These are phyloP conservation scores for Williopsis jadinii DNA, from an alignment of 1,139 yeast genomes.

Conservation along the genomic window DNA sequence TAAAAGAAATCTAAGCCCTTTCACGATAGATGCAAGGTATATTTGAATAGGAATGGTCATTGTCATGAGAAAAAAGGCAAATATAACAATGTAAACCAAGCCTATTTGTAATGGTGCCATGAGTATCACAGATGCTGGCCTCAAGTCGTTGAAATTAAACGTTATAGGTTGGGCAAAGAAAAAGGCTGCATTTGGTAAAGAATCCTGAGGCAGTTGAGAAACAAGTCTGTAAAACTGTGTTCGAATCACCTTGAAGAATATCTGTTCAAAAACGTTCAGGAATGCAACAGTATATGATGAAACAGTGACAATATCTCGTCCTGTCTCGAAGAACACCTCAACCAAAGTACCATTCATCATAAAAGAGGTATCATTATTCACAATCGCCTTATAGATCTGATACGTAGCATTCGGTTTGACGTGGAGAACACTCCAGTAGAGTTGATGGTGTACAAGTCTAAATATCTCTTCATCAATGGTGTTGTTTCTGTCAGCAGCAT, in stretches of 20 bases:
- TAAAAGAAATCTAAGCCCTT: slow-evolving; percentile 36
- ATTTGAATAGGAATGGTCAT: slow-evolving; percentile 49
- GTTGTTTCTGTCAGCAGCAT: slow-evolving; percentile 9
- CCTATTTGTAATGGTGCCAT: slow-evolving; percentile 68
- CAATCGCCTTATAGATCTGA: slow-evolving; percentile 30
- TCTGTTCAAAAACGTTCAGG: slow-evolving; percentile 4
- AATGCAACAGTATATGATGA: slow-evolving; percentile 30
- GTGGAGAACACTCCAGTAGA: slow-evolving; percentile 49
- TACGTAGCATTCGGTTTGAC: slow-evolving; percentile 38
- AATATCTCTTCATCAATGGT: slow-evolving; percentile 10
- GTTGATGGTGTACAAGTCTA: slow-evolving; percentile 38
- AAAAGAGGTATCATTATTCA: slow-evolving; percentile 21
- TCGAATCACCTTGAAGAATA: slow-evolving; percentile 19
- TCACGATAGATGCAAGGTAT: slow-evolving; percentile 36
- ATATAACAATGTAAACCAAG: slow-evolving; percentile 59
- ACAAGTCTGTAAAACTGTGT: slow-evolving; percentile 14
- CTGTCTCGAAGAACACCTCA: slow-evolving; percentile 40
- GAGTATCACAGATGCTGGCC: slow-evolving; percentile 44
- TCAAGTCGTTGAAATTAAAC: slow-evolving; percentile 37
- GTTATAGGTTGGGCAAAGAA: slow-evolving; percentile 7
- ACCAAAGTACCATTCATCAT: slow-evolving; percentile 22
- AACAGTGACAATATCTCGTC: slow-evolving; percentile 42
- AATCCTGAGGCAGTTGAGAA: slow-evolving; percentile 8
- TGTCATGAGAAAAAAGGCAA: slow-evolving; percentile 39
- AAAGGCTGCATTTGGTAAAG: slow-evolving; percentile 7